These are phyloP conservation scores for Chytriomyces sp. DNA, from an alignment of 192 early-diverging fungal genomes.

Conservation along the genomic window DNA sequence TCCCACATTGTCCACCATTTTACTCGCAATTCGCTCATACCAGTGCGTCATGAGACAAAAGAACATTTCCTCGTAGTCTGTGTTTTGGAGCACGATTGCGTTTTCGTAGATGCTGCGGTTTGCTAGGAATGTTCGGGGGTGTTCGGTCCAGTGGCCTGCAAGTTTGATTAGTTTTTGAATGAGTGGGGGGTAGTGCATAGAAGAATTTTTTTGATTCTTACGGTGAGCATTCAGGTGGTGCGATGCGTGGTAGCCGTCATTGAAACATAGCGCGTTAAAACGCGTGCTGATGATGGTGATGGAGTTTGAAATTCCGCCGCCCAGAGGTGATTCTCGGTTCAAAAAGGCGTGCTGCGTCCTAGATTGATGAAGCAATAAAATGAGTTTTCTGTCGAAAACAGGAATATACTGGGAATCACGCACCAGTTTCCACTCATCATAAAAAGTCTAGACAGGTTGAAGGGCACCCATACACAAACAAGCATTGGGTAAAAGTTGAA, in stretches of 20 bases:
- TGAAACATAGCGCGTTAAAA: constrained; percentile 48
- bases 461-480: constrained; percentile 34
- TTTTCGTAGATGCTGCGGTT: constrained; percentile 34
- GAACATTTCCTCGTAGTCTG: constrained; percentile 44
- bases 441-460: constrained; percentile 41
- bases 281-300: constrained; percentile 42
- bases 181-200: no score
- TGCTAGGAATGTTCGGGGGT: constrained; percentile 43
- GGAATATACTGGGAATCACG: not conserved
- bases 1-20: constrained; percentile 38
- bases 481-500: constrained; percentile 35
- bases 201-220: no score
- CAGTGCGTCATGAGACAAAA: constrained; percentile 38
- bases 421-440: constrained; percentile 59
- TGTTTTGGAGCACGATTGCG: constrained; percentile 40
- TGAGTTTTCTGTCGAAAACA: no score
- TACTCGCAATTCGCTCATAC: constrained; percentile 38
- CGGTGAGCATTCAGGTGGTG: constrained; percentile 53
- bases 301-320: constrained; percentile 41
- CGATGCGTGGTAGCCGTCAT: constrained; percentile 57
- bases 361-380: not conserved
- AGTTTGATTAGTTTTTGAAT: no score
- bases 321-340: constrained; percentile 38
- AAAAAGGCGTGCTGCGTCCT: constrained; percentile 53
- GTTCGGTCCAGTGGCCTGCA: constrained; percentile 46